These are phyloP conservation scores for Chaetomidium leptoderma DNA, from an alignment of 495 filamentous ascomycete genomes.

Conservation along the genomic window DNA sequence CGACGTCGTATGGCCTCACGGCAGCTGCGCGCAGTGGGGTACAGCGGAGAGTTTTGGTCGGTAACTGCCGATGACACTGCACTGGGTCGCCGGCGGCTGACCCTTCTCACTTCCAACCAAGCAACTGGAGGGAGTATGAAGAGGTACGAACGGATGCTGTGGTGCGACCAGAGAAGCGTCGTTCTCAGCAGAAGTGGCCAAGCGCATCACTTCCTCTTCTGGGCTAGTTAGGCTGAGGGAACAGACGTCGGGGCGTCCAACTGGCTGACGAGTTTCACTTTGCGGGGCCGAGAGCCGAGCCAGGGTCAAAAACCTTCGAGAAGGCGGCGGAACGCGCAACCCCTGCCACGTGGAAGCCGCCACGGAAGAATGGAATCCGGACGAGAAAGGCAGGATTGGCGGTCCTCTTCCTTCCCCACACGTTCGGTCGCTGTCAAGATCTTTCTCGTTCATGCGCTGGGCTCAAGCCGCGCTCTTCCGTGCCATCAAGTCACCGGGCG, in stretches of 20 bases:
- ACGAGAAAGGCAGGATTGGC: no score
- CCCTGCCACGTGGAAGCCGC: slow-evolving; percentile 20
- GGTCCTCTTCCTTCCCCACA: no score
- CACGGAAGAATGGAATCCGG: slow-evolving; percentile 18
- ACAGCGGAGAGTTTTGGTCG: slow-evolving; percentile 31
- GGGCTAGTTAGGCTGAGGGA: no score
- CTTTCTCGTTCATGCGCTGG: neutral
- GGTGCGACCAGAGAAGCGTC: no score
- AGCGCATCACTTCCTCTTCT: neutral
- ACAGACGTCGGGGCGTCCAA: no score
- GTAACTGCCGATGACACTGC: slow-evolving; percentile 27
- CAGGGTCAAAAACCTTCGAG: slow-evolving; percentile 24
- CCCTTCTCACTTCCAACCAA: neutral
- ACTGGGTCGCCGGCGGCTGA: neutral
- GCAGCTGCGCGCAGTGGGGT: slow-evolving; percentile 22
- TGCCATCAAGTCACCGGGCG: neutral
- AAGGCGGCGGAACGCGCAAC: slow-evolving; percentile 10
- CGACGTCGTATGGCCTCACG: slow-evolving; percentile 21
- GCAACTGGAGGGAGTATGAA: no score
- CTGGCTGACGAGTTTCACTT: neutral
- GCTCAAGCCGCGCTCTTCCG: neutral
- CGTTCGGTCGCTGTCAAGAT: neutral
- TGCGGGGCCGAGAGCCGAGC: neutral
- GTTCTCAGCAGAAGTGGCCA: no score
- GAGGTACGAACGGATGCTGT: no score